phyloP scores from a whole-genome alignment of 495 filamentous ascomycete species.

The Aspergillus cristatus region DNA sequence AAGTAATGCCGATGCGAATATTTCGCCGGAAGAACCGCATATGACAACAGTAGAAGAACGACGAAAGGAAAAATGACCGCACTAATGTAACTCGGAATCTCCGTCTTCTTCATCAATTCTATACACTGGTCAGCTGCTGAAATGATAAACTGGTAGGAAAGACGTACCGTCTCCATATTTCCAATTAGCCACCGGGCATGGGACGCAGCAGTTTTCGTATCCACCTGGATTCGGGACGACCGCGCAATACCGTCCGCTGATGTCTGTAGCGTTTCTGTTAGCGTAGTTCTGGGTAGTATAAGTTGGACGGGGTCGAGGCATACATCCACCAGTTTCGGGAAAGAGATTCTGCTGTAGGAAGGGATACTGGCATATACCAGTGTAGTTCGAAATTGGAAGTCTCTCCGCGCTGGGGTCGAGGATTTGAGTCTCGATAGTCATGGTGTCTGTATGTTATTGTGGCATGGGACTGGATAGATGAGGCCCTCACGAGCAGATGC shows the following conservation, averaged over 20 bases:
- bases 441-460: no score
- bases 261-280: no score
- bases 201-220: conserved; percentile 65
- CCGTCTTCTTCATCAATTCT: conserved; percentile 57
- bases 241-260: conserved; percentile 57
- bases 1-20: conserved; percentile 89
- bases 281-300: no score
- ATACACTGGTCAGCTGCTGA: conserved; percentile 9
- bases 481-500: no score
- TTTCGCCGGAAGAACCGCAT: conserved; percentile 73
- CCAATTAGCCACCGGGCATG: conserved; percentile 81
- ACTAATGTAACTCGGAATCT: conserved; percentile 68
- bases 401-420: no score
- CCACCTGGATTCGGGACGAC: conserved; percentile 26
- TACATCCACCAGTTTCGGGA: conserved; percentile 56
- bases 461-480: no score
- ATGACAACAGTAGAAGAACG: conserved; percentile 73
- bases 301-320: conserved; percentile 4
- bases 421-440: no score
- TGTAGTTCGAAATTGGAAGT: no score
- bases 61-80: conserved; percentile 63
- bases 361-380: conserved; percentile 50
- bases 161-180: conserved; percentile 65
- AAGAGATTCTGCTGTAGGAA: conserved; percentile 56
- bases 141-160: neutral